Evolutionary conservation across 371 early-diverging fungal species (phyloP).

Genomic region (Mucor indicus): DNA sequence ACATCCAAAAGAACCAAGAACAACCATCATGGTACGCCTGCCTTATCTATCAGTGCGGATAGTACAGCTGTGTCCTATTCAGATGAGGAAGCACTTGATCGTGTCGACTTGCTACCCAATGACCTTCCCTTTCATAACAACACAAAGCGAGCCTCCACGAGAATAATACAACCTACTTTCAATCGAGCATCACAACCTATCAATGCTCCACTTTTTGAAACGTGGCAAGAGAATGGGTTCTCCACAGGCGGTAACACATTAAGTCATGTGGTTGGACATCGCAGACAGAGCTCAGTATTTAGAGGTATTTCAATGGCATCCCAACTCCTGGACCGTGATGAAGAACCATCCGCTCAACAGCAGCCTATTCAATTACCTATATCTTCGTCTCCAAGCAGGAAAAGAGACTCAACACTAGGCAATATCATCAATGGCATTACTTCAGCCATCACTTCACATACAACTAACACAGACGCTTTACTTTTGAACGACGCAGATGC

Average conservation of each 20-base stretch:
- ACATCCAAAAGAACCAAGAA: constrained; percentile 52
- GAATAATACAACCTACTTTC: background rate
- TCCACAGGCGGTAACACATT: constrained; percentile 3
- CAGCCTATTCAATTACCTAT: constrained; percentile 13
- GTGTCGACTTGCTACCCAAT: constrained; percentile 7
- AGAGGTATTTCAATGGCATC: constrained; percentile 48
- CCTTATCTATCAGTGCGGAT: constrained; percentile 23
- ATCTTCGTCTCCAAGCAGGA: constrained; percentile 19
- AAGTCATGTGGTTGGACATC: constrained; percentile 2
- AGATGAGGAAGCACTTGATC: constrained; percentile 17
- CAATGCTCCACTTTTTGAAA: constrained; percentile 1
- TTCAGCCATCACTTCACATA: constrained; percentile 13
- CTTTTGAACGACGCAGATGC: constrained; percentile 32
- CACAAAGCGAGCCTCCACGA: background rate
- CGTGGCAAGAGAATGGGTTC: constrained; percentile 20
- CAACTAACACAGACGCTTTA: background rate
- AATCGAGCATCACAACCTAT: background rate
- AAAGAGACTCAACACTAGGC: constrained; percentile 11
- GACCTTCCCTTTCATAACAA: background rate
- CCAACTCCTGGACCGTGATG: constrained; percentile 39
- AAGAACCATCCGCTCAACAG: constrained; percentile 24
- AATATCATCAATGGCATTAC: constrained; percentile 28
- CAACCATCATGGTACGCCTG: background rate
- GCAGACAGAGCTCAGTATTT: constrained; percentile 42
- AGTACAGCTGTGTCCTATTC: constrained; percentile 14